Evolutionary conservation across 805 yeast species (phyloP), one percentile per base, ranked within the genome.

Genomic region (Candida pseudofarinosa): DNA sequence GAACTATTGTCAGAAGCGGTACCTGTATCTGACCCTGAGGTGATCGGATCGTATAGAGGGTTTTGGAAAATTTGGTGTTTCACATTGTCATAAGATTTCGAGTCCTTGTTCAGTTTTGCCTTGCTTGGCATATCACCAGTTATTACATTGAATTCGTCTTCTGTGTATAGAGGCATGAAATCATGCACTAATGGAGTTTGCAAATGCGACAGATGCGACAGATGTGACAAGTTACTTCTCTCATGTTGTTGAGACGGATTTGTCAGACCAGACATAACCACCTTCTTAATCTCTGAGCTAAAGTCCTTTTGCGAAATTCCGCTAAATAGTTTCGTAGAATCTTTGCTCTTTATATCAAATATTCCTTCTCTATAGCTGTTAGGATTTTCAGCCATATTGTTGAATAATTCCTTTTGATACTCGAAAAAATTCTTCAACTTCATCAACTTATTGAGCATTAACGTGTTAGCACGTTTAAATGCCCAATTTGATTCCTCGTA

Each of bases 41-140:
- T 65, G 4, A 48, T 42, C 20, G 54, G 46, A 35, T 69, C 74
- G 49, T 69, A 70, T 30, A 70, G 58, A 14, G 72, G 47, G 41
- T 56, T 65, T 43, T 65, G 69, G 54, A 69, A 69, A 6, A 70
- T 67, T 39, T 65, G 64, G 48, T 70, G 73, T 41, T 68, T 63
- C 28, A 63, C 53, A 14, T 54, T 56, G 39, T 51, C 53, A 26
- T 30, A 35, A 4, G 39, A 30, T 30, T 46, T 41, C 17, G 49
- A 42, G 18, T 43, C 40, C 41, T 47, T 50, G 28, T 44, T 48
- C 15, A 35, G 12, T 33, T 59, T 57, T 7, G 53, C 40, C 37
- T 62, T 62, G 17, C 49, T 45, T 1, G 66, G 68, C 4, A 64
- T 48, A 40, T 68, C 73, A 6, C 74, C 72, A 2, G 74, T 67